These are phyloP conservation scores for Chaetomium cochliodes DNA, from an alignment of 495 filamentous ascomycete genomes.

Conservation along the genomic window DNA sequence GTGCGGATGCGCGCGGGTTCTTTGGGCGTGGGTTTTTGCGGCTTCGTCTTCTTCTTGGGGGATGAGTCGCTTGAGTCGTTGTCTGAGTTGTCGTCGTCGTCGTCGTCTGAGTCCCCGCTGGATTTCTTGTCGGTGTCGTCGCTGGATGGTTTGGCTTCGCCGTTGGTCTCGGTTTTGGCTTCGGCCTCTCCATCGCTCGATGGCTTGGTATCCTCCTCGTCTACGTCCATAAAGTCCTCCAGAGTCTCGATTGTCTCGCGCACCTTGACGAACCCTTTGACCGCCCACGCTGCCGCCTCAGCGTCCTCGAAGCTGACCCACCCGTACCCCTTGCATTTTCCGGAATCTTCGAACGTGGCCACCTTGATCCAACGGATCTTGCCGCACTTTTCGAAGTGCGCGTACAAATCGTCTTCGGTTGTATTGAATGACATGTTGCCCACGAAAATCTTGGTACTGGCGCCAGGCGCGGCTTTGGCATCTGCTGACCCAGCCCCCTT, in stretches of 20 bases:
- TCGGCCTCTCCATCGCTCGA: conserved; percentile 43
- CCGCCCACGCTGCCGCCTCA: conserved; percentile 70
- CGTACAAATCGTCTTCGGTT: conserved; percentile 73
- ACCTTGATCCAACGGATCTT: conserved; percentile 74
- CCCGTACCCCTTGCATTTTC: conserved; percentile 96
- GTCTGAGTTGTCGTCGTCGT: too few species aligned
- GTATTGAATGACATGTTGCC: conserved; percentile 86
- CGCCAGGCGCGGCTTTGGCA: conserved; percentile 36
- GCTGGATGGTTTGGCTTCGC: conserved; percentile 40
- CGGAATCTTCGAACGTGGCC: conserved; percentile 93
- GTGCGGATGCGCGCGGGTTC: conserved; percentile 54
- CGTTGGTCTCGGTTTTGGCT: conserved; percentile 41
- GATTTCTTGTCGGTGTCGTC: conserved; percentile 14
- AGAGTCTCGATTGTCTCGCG: conserved; percentile 54
- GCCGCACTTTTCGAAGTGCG: conserved; percentile 82
- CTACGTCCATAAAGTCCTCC: conserved; percentile 58
- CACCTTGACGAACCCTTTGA: conserved; percentile 73
- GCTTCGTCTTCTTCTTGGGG: conserved; percentile 13
- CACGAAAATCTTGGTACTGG: conserved; percentile 77
- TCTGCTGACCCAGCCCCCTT: conserved; percentile 29
- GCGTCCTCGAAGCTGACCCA: conserved; percentile 88
- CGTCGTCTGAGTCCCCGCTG: not conserved
- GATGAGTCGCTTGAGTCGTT: not conserved
- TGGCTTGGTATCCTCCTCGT: conserved; percentile 44
- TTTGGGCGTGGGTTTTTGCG: conserved; percentile 21